Conservation (phyloP, 257 asterid species). For the Nicotiana otophora region DNA sequence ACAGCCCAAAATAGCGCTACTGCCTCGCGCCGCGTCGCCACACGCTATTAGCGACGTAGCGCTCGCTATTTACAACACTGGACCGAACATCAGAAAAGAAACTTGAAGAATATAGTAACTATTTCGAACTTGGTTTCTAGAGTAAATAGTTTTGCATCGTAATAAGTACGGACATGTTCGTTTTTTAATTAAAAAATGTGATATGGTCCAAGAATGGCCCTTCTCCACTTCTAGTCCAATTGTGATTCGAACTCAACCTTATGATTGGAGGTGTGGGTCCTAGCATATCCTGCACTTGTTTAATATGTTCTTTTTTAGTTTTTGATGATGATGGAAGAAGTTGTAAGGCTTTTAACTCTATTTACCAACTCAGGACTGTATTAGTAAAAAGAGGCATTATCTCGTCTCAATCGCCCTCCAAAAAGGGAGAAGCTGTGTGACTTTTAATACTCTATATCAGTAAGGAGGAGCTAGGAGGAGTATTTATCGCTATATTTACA, state of each 20-base stretch:
- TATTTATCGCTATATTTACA: not conserved
- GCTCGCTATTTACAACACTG: too few relatives aligned
- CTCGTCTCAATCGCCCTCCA: not conserved
- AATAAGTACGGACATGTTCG: not conserved
- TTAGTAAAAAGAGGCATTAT: not conserved
- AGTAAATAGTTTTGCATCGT: not conserved
- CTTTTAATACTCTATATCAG: not conserved
- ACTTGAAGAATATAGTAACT: not conserved
- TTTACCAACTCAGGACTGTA: too few relatives aligned
- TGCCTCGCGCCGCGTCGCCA: too few relatives aligned
- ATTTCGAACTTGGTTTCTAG: not conserved
- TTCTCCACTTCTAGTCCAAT: not conserved
- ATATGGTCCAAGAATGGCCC: not conserved
- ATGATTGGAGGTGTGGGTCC: not conserved
- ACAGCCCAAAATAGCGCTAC: too few relatives aligned
- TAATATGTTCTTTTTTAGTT: not conserved
- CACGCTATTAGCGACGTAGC: too few relatives aligned
- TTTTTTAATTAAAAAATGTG: not conserved
- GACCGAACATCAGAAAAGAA: not conserved
- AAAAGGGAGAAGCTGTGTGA: not conserved
- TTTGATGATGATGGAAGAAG: not conserved
- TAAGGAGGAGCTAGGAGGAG: not conserved
- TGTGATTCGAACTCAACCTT: not conserved
- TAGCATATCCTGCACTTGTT: not conserved
- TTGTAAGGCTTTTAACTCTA: not conserved